A percentile compares a stretch with the other conserved stretches of the same genome.
phyloP scores from a whole-genome alignment of 306 rosid genomes.

The Dalbergia cultrata region DNA sequence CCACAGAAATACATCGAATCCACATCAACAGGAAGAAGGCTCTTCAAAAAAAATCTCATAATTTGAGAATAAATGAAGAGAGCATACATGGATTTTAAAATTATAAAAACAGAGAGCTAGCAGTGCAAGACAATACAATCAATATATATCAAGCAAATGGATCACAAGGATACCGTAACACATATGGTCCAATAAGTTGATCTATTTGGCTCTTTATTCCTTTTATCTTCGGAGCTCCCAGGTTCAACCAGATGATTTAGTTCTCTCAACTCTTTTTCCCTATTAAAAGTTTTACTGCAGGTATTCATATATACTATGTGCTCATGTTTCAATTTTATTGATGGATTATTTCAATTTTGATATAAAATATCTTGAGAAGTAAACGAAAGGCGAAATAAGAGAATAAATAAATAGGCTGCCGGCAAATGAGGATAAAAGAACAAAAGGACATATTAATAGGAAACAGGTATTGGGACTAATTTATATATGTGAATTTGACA shows the following conservation, averaged over 20 bases:
- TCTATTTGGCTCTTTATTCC: conserved; percentile 4
- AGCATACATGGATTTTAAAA: not conserved
- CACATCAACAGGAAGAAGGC: not conserved
- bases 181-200: not conserved
- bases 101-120: not conserved
- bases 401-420: not conserved
- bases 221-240: conserved; percentile 4
- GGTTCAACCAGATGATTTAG: conserved; percentile 23
- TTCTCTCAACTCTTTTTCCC: conserved; percentile 1
- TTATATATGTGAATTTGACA: conserved; percentile 47
- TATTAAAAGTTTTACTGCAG: conserved; percentile 9
- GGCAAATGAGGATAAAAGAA: not conserved
- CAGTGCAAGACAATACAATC: conserved; percentile 12
- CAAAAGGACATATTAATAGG: conserved; percentile 28
- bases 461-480: not conserved
- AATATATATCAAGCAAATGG: conserved; percentile 20
- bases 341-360: not conserved
- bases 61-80: not conserved
- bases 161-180: conserved; percentile 1
- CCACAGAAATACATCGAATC: not conserved
- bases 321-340: conserved; percentile 1
- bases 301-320: not conserved
- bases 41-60: not conserved
- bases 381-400: not conserved
- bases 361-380: not conserved